Evolutionary conservation across 2,329 filamentous ascomycete species (phyloP), one percentile per base, ranked within the genome.

Genomic region (Clarireedia hainanense): DNA sequence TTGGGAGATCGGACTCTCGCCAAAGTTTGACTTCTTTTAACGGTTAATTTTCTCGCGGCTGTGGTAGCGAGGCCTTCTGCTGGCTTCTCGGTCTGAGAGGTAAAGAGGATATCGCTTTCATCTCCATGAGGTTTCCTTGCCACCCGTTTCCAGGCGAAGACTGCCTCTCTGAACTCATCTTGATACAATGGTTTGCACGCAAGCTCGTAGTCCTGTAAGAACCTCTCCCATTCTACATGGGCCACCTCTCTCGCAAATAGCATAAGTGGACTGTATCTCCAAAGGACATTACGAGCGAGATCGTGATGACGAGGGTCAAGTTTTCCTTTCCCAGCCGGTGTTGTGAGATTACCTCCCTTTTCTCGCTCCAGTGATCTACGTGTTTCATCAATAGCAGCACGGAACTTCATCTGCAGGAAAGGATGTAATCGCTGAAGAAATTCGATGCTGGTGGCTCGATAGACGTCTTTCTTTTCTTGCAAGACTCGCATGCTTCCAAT

Each of bases 391-490:
- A 89, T 83, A 5, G 89, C 85, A 58, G 84, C 80, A 48, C 87
- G 86, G 65, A 96, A 96, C 57, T 89, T 88, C 47, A 85, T 79
- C 20, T 85, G 82, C 80, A 97, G 87, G 69, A 91, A 92, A 52
- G 89, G 85, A 60, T 88, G 84, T 14, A 96, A 76, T 47, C 91
- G 82, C 59, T 85, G 82, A 65, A 96, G 80, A 68, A 97, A 96
- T 52, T 81, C 73, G 23, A 79, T 75, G 62, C 86, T 90, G 68
- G 95, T 89, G 14, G 83, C 78, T 56, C 85, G 77, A 67, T 96
- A 99, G 68, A 89, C 86, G 60, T 95, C 88, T 70, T 91, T 94
- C 79, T 96, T 96, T 71, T 97, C 91, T 64, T 91, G 89, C 26
- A 99, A 83, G 42, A 95, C 91, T 54, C 89, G 85, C 92, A 99